phyloP scores from a whole-genome alignment of 495 filamentous ascomycete species.

The Elasticomyces elasticus region DNA sequence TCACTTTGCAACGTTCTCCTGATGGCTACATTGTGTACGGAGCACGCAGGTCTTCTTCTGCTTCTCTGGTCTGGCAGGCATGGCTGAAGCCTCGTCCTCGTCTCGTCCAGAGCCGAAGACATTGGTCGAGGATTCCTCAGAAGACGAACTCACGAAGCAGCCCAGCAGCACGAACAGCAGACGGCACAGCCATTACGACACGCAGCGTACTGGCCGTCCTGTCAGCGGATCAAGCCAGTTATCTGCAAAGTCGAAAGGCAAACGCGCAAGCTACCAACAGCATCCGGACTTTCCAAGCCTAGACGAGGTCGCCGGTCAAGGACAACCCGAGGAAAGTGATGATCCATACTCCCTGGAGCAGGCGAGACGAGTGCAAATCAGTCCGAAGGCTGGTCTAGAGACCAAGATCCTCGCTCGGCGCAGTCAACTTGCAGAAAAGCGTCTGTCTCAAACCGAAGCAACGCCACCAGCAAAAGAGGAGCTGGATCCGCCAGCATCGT shows the following conservation, averaged over 20 bases:
- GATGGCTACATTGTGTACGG: too few species aligned
- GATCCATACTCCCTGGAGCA: constrained; percentile 3
- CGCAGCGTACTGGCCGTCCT: constrained; percentile 10
- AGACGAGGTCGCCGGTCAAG: constrained; percentile 16
- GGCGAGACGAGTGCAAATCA: neutral
- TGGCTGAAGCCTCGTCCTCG: neutral
- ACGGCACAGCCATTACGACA: constrained; percentile 14
- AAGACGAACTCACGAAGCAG: neutral
- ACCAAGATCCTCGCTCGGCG: neutral
- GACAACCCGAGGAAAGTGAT: neutral
- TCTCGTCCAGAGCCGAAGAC: neutral
- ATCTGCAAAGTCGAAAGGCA: constrained; percentile 1
- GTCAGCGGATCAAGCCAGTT: neutral
- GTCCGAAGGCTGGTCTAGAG: neutral
- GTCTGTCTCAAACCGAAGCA: neutral
- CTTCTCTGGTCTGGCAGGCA: neutral
- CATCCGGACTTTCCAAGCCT: constrained; percentile 16
- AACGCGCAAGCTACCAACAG: constrained; percentile 13
- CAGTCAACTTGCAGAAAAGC: neutral
- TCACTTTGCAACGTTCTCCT: too few species aligned
- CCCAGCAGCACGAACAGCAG: neutral
- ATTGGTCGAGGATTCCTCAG: neutral
- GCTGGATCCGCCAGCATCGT: neutral
- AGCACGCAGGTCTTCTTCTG: neutral
- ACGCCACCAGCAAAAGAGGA: neutral